Evolutionary conservation across 2,329 filamentous ascomycete species (phyloP).

Genomic region (Fusarium mundagurra): DNA sequence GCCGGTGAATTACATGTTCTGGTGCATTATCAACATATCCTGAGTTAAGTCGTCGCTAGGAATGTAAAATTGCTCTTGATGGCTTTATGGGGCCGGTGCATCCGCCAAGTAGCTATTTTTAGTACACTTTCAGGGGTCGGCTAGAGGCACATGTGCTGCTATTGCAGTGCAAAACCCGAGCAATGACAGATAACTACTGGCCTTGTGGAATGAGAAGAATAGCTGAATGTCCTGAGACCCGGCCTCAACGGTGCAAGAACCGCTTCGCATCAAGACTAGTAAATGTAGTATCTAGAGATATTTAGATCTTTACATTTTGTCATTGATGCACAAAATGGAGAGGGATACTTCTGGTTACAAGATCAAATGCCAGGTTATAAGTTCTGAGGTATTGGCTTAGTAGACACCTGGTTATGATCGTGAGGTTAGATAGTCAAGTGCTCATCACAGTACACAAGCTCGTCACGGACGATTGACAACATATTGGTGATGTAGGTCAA

Average conservation of each 20-base stretch:
- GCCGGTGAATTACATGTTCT: not conserved
- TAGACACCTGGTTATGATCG: not conserved
- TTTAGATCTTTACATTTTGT: no score
- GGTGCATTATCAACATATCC: not conserved
- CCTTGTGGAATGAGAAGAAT: not conserved
- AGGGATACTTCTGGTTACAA: no score
- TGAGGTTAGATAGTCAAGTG: fast-evolving
- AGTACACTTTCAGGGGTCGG: not conserved
- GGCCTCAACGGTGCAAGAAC: not conserved
- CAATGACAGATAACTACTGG: not conserved
- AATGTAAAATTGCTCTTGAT: not conserved
- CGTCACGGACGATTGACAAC: fast-evolving
- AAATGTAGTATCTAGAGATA: fast-evolving
- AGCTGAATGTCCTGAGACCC: fast-evolving
- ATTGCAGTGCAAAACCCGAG: not conserved
- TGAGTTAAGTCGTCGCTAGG: not conserved
- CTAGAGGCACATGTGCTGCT: not conserved
- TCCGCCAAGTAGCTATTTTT: not conserved
- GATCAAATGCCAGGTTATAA: fast-evolving
- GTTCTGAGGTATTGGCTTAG: fast-evolving
- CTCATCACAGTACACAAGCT: not conserved
- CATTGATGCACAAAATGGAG: fast-evolving
- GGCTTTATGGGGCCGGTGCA: not conserved
- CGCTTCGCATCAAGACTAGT: not conserved
- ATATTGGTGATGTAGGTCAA: not conserved